Percentiles rank a stretch among this genome's conserved stretches.
phyloP scores from a whole-genome alignment of 1,284 basidiomycete species.

The Lentinus polychrous region DNA sequence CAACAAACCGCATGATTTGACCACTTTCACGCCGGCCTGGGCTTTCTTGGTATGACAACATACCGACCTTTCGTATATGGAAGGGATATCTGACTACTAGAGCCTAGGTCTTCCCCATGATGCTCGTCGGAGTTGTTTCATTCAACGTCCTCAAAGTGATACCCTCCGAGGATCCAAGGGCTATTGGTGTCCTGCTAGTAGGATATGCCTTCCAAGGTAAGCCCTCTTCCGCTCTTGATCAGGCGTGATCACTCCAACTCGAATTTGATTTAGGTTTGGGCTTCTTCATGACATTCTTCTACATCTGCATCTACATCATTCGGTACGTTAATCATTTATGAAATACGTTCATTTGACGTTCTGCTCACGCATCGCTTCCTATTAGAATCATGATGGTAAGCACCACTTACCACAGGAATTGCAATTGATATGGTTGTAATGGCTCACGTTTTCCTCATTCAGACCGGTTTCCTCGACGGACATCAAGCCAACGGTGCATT shows the following conservation, averaged over 20 bases:
- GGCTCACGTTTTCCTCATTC: neutral
- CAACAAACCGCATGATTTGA: constrained; percentile 39
- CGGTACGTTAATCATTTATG: constrained; percentile 22
- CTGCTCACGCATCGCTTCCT: constrained; percentile 1
- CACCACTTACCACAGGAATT: constrained; percentile 1
- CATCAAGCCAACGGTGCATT: constrained; percentile 46
- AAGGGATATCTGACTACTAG: neutral
- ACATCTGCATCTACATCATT: constrained; percentile 43
- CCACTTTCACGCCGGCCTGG: constrained; percentile 39
- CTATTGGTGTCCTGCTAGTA: constrained; percentile 34
- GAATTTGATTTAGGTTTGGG: constrained; percentile 29
- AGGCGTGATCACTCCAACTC: neutral
- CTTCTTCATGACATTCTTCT: constrained; percentile 46
- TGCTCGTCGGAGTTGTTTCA: constrained; percentile 43
- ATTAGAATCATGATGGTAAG: constrained; percentile 37
- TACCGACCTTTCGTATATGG: neutral
- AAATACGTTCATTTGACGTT: constrained; percentile 4
- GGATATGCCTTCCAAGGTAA: constrained; percentile 45
- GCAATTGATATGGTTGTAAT: neutral
- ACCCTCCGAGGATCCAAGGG: constrained; percentile 27
- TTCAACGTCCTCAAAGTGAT: constrained; percentile 38
- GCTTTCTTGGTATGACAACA: constrained; percentile 40
- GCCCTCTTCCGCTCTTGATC: constrained; percentile 1
- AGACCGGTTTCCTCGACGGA: constrained; percentile 44
- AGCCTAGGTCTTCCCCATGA: constrained; percentile 43